These are phyloP conservation scores for Pseudomicrostroma phylloplanum DNA, from an alignment of 1,284 basidiomycete species.

Conservation along the genomic window DNA sequence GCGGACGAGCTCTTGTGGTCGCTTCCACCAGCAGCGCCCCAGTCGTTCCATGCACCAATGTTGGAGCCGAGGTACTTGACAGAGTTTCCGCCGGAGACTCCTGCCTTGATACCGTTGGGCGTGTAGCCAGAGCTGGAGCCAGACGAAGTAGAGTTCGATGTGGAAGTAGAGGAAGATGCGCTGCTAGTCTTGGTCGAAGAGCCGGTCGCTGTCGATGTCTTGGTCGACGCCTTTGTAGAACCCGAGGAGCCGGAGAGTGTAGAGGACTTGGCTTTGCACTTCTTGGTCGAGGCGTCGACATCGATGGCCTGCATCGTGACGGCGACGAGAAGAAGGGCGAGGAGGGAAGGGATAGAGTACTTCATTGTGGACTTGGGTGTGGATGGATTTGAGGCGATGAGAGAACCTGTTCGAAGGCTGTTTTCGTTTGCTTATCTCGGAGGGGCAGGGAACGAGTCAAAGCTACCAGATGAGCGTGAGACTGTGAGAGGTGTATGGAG, in stretches of 20 bases:
- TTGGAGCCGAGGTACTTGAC: slow-evolving; percentile 22
- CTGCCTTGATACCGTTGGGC: slow-evolving; percentile 31
- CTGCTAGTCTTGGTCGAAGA: slow-evolving; percentile 6
- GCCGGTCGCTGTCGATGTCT: background rate
- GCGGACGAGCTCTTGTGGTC: slow-evolving; percentile 5
- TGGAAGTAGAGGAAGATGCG: slow-evolving; percentile 26
- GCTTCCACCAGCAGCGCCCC: slow-evolving; percentile 2
- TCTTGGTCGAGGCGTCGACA: background rate
- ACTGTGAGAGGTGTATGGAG: background rate
- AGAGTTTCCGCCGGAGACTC: slow-evolving; percentile 37
- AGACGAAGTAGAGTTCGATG: slow-evolving; percentile 12
- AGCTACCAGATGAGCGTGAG: slow-evolving; percentile 7
- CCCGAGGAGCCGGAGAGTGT: background rate
- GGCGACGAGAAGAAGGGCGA: background rate
- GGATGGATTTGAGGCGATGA: background rate
- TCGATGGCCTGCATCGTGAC: slow-evolving; percentile 7
- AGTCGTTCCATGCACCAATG: slow-evolving; percentile 23
- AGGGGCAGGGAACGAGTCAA: background rate
- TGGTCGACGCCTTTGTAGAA: background rate
- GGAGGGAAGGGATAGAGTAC: background rate
- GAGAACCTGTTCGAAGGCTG: background rate
- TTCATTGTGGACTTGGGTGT: background rate
- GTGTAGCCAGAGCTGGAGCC: slow-evolving; percentile 19
- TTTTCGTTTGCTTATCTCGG: background rate
- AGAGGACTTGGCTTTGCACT: slow-evolving; percentile 6